These are phyloP conservation scores for Cercis canadensis DNA, from an alignment of 306 rosid genomes.

Conservation along the genomic window DNA sequence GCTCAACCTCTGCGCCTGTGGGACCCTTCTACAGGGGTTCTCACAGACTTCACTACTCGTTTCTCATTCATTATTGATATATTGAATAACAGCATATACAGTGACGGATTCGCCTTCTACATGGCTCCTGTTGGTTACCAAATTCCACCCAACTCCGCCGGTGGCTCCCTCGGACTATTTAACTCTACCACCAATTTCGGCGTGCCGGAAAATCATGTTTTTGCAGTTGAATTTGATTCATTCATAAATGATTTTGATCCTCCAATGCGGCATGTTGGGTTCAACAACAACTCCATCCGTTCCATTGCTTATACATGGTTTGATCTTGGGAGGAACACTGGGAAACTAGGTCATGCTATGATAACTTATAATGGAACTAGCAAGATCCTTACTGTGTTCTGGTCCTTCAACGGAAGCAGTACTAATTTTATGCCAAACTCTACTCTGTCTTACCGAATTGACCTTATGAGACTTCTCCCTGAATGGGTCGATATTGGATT, in stretches of 20 bases:
- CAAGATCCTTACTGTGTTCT: slow-evolving; percentile 33
- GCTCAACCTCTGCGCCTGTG: not conserved
- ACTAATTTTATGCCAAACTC: not conserved
- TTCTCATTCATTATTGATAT: not conserved
- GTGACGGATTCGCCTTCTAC: slow-evolving; percentile 38
- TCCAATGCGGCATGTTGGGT: slow-evolving; percentile 22
- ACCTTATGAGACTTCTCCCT: slow-evolving; percentile 34
- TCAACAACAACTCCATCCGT: slow-evolving; percentile 7
- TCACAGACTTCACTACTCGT: slow-evolving; percentile 1
- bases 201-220: slow-evolving; percentile 11
- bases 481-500: slow-evolving; percentile 46
- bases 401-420: not conserved
- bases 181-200: not conserved
- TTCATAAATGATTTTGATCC: not conserved
- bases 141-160: slow-evolving; percentile 34
- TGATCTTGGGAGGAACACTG: slow-evolving; percentile 5
- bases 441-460: slow-evolving; percentile 8
- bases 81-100: not conserved
- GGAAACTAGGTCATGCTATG: slow-evolving; percentile 16
- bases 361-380: slow-evolving; percentile 38
- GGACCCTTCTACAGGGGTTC: not conserved
- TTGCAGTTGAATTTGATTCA: slow-evolving; percentile 43
- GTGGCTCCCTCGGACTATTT: slow-evolving; percentile 30
- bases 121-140: slow-evolving; percentile 16
- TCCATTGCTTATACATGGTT: not conserved